Conservation (phyloP, 2,329 filamentous ascomycete genomes). For the Alternaria sp. region DNA sequence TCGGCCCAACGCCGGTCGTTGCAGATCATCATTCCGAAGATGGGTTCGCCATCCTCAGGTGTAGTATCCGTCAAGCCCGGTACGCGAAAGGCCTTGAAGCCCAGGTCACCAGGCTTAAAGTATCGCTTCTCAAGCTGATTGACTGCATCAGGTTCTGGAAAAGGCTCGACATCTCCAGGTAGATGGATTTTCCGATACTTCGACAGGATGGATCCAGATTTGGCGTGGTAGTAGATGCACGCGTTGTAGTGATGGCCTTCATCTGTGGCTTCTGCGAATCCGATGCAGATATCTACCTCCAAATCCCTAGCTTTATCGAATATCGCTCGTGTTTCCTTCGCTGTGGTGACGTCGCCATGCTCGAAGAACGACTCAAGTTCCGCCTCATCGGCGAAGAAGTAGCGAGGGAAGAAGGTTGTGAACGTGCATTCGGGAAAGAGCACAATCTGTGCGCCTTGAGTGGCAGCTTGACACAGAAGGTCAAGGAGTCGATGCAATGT, state of each 20-base stretch:
- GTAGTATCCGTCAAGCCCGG: not conserved
- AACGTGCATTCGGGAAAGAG: conserved; percentile 64
- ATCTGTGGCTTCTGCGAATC: conserved; percentile 60
- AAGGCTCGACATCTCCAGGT: not conserved
- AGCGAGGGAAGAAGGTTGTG: conserved; percentile 65
- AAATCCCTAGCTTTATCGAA: conserved; percentile 59
- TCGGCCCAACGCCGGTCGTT: conserved; percentile 64
- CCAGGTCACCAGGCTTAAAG: not conserved
- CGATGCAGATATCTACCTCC: conserved; percentile 61
- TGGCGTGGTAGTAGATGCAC: conserved; percentile 34
- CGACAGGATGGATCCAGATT: conserved; percentile 25
- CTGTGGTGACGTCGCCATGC: conserved; percentile 51
- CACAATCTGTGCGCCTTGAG: conserved; percentile 57
- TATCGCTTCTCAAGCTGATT: not conserved
- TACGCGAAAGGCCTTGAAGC: not conserved
- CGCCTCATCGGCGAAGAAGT: conserved; percentile 56
- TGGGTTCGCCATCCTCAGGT: conserved; percentile 55
- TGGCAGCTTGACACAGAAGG: conserved; percentile 58
- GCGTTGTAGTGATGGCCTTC: conserved; percentile 44
- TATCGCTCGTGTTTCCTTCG: conserved; percentile 56
- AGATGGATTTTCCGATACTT: conserved; percentile 28
- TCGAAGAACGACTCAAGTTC: conserved; percentile 62
- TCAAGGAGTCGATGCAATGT: conserved; percentile 58
- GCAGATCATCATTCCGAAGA: conserved; percentile 64
- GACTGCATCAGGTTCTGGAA: not conserved